A percentile compares a stretch with the other conserved stretches of the same genome.
Evolutionary conservation across 2,329 filamentous ascomycete species (phyloP).

Genomic region (Decorospora gaudefroyi): DNA sequence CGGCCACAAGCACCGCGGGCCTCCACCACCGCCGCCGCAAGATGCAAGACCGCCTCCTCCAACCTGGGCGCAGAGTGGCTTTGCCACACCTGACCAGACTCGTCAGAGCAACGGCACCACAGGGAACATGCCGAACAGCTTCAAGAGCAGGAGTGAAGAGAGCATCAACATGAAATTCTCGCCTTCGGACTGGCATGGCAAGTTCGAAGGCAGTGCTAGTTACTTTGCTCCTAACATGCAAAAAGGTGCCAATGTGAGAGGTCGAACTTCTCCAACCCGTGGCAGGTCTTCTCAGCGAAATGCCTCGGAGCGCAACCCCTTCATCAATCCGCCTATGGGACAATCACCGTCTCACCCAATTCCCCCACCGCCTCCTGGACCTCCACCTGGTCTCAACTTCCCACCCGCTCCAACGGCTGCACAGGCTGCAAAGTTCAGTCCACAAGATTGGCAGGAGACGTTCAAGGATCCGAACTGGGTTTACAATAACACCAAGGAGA

Average conservation of each 20-base stretch:
- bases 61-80: constrained; percentile 22
- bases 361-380: constrained; percentile 39
- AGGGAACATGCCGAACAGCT: constrained; percentile 32
- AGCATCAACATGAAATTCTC: constrained; percentile 57
- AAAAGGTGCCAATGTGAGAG: constrained; percentile 29
- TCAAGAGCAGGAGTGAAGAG: constrained; percentile 55
- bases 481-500: constrained; percentile 35
- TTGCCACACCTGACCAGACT: constrained; percentile 26
- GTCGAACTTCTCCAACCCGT: constrained; percentile 40
- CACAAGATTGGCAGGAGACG: constrained; percentile 50
- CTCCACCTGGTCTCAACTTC: constrained; percentile 33
- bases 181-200: constrained; percentile 53
- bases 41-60: constrained; percentile 24
- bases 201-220: constrained; percentile 50
- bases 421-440: constrained; percentile 48
- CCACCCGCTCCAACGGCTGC: constrained; percentile 26
- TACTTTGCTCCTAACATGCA: constrained; percentile 49
- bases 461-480: constrained; percentile 53
- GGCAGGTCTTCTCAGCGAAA: constrained; percentile 35
- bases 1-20: constrained; percentile 20
- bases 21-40: constrained; percentile 22
- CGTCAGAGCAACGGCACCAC: constrained; percentile 19
- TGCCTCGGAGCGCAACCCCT: constrained; percentile 23
- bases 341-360: constrained; percentile 29
- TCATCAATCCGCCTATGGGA: constrained; percentile 25